Conservation (phyloP, 345 rosid species). For the Pistacia integerrima region DNA sequence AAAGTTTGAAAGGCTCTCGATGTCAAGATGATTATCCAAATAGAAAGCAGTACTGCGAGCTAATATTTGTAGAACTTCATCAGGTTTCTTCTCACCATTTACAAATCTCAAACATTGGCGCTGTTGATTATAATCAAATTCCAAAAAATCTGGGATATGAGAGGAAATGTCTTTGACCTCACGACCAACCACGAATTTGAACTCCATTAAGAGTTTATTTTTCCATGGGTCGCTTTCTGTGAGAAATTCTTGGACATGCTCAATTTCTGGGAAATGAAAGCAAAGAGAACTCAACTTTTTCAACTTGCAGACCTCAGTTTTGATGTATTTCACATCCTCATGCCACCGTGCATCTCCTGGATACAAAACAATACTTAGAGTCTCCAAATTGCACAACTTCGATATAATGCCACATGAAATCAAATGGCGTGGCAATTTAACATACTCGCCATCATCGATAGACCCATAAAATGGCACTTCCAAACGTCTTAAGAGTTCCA, state of each 20-base stretch:
- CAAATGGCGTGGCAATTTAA: constrained; percentile 9
- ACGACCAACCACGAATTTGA: constrained; percentile 22
- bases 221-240: neutral
- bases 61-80: constrained; percentile 4
- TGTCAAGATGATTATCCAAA: constrained; percentile 22
- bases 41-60: constrained; percentile 1
- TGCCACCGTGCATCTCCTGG: constrained; percentile 29
- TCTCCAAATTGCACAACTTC: constrained; percentile 5
- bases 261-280: constrained; percentile 6
- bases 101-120: constrained; percentile 15
- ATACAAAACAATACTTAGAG: constrained; percentile 11
- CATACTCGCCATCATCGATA: neutral
- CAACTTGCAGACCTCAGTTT: neutral
- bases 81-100: constrained; percentile 2
- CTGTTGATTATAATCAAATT: constrained; percentile 3
- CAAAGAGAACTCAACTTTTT: constrained; percentile 10
- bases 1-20: constrained; percentile 17
- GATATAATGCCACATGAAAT: constrained; percentile 12
- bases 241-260: neutral
- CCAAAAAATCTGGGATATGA: constrained; percentile 9
- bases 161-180: constrained; percentile 14
- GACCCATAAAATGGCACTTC: constrained; percentile 30
- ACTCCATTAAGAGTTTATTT: neutral
- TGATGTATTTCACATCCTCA: neutral
- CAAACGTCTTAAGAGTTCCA: constrained; percentile 20